Evolutionary conservation across 192 early-diverging fungal species (phyloP).

Genomic region (Backusella tarrabulga): DNA sequence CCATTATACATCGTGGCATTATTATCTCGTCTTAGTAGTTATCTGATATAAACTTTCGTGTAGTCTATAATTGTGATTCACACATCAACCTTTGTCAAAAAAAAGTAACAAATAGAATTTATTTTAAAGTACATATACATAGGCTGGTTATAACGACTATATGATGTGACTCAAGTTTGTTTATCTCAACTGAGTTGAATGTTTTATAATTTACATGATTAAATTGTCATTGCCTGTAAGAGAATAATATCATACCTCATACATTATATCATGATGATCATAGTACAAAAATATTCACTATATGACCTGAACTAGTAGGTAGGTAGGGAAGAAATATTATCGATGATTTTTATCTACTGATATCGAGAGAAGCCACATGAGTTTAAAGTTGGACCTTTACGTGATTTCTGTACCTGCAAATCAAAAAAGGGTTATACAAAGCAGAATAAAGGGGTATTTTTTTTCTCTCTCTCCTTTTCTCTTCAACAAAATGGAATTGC

Average conservation of each 20-base stretch:
- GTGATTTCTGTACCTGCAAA: not conserved
- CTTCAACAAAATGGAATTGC: not conserved
- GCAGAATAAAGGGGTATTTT: not conserved
- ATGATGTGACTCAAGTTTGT: not conserved
- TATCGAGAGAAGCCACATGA: not conserved
- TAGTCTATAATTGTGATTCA: not conserved
- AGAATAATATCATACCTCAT: not conserved
- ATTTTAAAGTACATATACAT: too few species aligned
- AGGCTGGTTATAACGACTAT: not conserved
- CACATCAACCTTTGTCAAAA: not conserved
- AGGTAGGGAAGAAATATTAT: not conserved
- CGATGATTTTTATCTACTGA: not conserved
- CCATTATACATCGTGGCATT: not conserved
- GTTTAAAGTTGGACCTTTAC: not conserved
- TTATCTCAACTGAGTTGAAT: not conserved
- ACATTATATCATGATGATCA: not conserved
- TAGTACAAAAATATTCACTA: not conserved
- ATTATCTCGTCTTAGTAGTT: not conserved
- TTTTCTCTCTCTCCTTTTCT: not conserved
- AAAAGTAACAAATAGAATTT: not conserved
- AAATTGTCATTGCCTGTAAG: not conserved
- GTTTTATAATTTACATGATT: not conserved
- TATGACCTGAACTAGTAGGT: not conserved
- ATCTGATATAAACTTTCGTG: not conserved
- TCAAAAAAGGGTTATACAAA: not conserved